Percentiles rank a stretch among this genome's conserved stretches.
Evolutionary conservation across 2,329 filamentous ascomycete genomes (phyloP).

Genomic region (Trichophyton schoenleinii): DNA sequence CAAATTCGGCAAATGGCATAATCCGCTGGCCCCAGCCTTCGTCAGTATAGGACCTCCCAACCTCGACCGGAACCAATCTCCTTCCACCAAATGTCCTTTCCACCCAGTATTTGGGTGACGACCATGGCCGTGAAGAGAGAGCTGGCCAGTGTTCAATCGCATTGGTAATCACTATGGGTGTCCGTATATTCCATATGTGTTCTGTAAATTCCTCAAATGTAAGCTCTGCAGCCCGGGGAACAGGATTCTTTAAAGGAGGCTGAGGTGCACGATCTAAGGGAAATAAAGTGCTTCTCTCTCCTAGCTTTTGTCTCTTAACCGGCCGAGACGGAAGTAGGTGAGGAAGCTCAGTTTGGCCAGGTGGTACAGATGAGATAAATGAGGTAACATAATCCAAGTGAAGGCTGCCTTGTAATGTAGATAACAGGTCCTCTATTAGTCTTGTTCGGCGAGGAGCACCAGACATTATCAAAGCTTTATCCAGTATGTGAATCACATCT

Average conservation of each 20-base stretch:
- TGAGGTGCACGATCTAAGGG: constrained; percentile 22
- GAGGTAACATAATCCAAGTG: constrained; percentile 8
- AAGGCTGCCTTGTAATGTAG: constrained; percentile 19
- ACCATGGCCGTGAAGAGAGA: constrained; percentile 55
- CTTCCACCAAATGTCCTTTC: constrained; percentile 61
- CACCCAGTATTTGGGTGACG: constrained; percentile 59
- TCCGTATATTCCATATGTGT: constrained; percentile 40
- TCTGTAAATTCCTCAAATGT: constrained; percentile 49
- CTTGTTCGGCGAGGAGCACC: constrained; percentile 48
- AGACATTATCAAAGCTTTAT: constrained; percentile 64
- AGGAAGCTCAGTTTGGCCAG: background rate
- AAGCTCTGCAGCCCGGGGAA: constrained; percentile 33
- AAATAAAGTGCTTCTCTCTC: constrained; percentile 18
- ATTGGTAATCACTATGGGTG: constrained; percentile 58
- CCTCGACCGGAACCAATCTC: constrained; percentile 72
- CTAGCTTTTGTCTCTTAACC: constrained; percentile 3
- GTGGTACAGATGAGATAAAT: background rate
- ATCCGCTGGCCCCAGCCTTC: constrained; percentile 72
- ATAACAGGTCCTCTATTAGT: constrained; percentile 28
- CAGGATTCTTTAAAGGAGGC: constrained; percentile 25
- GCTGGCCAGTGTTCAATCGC: constrained; percentile 66
- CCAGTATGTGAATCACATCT: constrained; percentile 52
- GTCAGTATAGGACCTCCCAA: constrained; percentile 80
- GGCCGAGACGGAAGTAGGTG: background rate
- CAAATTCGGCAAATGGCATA: constrained; percentile 59